A percentile compares a stretch with the other conserved stretches of the same genome.
phyloP scores from a whole-genome alignment of 306 rosid species.

The Castanopsis chinensis region DNA sequence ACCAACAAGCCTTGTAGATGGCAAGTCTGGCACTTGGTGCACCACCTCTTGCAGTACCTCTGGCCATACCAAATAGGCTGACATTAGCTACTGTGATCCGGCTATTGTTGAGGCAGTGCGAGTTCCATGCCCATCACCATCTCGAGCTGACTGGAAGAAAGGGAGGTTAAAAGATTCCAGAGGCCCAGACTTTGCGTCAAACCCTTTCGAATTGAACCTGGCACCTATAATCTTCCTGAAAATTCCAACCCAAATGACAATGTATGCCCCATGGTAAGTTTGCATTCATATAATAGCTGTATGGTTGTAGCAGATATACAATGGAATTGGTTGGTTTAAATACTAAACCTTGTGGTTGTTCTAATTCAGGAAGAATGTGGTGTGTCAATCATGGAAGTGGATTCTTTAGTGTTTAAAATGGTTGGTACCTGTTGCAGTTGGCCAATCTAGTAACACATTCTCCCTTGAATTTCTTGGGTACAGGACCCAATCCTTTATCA shows the following conservation, averaged over 20 bases:
- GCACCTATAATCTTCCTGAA: constrained; percentile 68
- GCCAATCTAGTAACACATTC: constrained; percentile 51
- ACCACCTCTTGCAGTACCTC: constrained; percentile 69
- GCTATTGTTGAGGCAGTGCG: constrained; percentile 80
- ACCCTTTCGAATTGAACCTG: constrained; percentile 47
- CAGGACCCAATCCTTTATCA: constrained; percentile 63
- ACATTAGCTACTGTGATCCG: constrained; percentile 44
- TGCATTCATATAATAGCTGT: background rate
- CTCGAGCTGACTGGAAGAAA: constrained; percentile 55
- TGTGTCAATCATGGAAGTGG: background rate
- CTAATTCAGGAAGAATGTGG: background rate
- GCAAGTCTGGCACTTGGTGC: constrained; percentile 61
- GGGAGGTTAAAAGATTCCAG: constrained; percentile 30
- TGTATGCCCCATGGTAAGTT: background rate
- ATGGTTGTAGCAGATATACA: background rate
- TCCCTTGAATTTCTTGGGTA: constrained; percentile 60
- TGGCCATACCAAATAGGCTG: constrained; percentile 56
- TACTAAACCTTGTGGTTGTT: background rate
- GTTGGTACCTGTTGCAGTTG: constrained; percentile 64
- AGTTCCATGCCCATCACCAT: constrained; percentile 63
- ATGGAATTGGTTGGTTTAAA: background rate
- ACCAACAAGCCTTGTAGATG: constrained; percentile 79
- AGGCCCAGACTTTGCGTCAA: constrained; percentile 50
- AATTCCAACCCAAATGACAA: constrained; percentile 3
- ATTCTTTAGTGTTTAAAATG: background rate